A percentile compares a stretch with the other conserved stretches of the same genome.
Evolutionary conservation across 768 basidiomycete genomes (phyloP).

Genomic region (Lentinus tigrinus): DNA sequence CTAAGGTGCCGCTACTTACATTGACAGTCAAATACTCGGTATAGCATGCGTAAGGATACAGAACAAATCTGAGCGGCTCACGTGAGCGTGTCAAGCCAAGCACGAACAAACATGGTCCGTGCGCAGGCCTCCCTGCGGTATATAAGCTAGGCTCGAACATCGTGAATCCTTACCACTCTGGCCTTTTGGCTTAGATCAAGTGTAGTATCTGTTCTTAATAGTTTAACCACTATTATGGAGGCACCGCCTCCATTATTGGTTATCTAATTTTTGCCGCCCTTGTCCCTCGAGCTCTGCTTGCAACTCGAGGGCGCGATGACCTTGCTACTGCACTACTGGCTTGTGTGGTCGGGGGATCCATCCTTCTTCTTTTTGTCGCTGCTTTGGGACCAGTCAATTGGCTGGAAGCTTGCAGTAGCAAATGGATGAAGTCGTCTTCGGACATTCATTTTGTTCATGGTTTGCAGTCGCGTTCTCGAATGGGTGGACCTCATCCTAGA

Average conservation of each 20-base stretch:
- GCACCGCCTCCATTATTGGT: conserved; percentile 36
- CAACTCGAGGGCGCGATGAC: conserved; percentile 31
- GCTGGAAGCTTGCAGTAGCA: conserved; percentile 5
- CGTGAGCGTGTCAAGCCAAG: neutral
- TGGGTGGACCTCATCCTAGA: too few species aligned
- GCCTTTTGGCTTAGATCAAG: conserved; percentile 77
- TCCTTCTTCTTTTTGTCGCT: conserved; percentile 1
- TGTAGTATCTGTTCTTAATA: conserved; percentile 77
- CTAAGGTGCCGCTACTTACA: too few species aligned
- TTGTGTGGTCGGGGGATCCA: conserved; percentile 34
- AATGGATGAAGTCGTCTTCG: conserved; percentile 7
- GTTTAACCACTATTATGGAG: conserved; percentile 41
- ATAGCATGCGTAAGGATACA: too few species aligned
- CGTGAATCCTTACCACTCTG: conserved; percentile 42
- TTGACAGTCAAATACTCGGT: too few species aligned
- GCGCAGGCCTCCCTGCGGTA: neutral
- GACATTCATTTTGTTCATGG: neutral
- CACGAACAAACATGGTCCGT: conserved; percentile 14
- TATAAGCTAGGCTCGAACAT: conserved; percentile 1
- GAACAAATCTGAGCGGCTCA: neutral
- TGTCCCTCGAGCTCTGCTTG: conserved; percentile 31
- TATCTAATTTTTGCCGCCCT: conserved; percentile 35
- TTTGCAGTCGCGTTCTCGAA: too few species aligned
- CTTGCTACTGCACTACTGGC: conserved; percentile 32
- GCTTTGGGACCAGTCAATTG: conserved; percentile 12